Evolutionary conservation across 176 grass and related monocot genomes (phyloP).

Genomic region (Oryza punctata): DNA sequence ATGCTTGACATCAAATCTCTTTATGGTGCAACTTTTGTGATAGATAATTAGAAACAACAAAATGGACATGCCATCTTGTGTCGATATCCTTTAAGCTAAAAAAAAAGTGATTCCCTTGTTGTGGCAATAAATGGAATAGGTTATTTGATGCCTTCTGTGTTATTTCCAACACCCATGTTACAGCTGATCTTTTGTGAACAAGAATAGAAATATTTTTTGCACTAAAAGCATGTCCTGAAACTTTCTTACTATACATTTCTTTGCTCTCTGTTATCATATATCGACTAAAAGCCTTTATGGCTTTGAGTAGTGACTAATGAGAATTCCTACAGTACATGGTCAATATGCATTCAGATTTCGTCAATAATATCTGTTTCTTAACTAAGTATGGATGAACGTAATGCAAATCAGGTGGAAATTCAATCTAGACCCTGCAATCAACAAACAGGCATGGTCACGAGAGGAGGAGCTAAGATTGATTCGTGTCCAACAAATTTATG

Average conservation of each 20-base stretch:
- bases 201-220: not conserved
- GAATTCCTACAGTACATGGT: not conserved
- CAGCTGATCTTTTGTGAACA: not conserved
- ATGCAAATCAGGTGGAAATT: constrained; percentile 52
- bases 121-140: not conserved
- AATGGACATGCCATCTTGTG: constrained; percentile 10
- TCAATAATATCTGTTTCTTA: not conserved
- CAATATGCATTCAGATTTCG: constrained; percentile 10
- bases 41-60: constrained; percentile 4
- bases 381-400: not conserved
- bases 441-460: constrained; percentile 62
- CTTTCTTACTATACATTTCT: constrained; percentile 11
- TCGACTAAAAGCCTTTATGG: constrained; percentile 12
- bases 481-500: constrained; percentile 77
- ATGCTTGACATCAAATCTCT: not conserved
- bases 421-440: constrained; percentile 66
- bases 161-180: constrained; percentile 1
- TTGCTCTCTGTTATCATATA: constrained; percentile 18
- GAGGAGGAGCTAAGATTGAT: constrained; percentile 73
- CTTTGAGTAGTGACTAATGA: constrained; percentile 18
- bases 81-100: not conserved
- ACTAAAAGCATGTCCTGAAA: not conserved
- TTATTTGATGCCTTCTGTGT: not conserved
- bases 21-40: constrained; percentile 20
- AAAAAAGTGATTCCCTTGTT: not conserved